Percentiles rank a stretch among this genome's conserved stretches.
These are phyloP conservation scores for Phytophthora pseudosyringae DNA, from an alignment of 352 stramenopile species.

Conservation along the genomic window DNA sequence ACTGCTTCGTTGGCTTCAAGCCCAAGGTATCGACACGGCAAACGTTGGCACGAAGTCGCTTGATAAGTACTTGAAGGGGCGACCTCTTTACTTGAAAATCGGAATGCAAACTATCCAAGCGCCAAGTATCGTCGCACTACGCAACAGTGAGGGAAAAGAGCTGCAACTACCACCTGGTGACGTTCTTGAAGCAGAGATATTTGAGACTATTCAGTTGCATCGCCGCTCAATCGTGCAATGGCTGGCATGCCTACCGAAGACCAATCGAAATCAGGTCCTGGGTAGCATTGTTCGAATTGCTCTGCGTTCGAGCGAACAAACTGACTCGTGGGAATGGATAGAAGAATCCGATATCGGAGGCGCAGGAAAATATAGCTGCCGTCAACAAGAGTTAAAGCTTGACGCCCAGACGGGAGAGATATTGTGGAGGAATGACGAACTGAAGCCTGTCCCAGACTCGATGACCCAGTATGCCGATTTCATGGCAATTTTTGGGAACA, in stretches of 20 bases:
- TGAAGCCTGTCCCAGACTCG: conserved; percentile 91
- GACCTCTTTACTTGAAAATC: conserved; percentile 88
- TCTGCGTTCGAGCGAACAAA: conserved; percentile 63
- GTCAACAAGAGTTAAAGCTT: conserved; percentile 83
- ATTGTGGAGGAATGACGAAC: conserved; percentile 90
- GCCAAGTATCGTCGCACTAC: conserved; percentile 79
- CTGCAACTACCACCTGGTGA: conserved; percentile 78
- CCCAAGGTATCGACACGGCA: conserved; percentile 89
- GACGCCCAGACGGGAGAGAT: conserved; percentile 90
- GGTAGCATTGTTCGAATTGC: conserved; percentile 79
- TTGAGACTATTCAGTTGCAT: conserved; percentile 85
- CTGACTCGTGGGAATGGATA: conserved; percentile 67
- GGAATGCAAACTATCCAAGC: conserved; percentile 90
- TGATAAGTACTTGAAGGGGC: conserved; percentile 87
- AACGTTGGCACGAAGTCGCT: conserved; percentile 83
- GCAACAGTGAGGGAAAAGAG: conserved; percentile 58
- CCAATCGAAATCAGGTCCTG: conserved; percentile 49
- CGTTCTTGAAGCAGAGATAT: conserved; percentile 88
- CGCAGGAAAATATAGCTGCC: conserved; percentile 72
- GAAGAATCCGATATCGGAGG: conserved; percentile 62
- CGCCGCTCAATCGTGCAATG: conserved; percentile 80
- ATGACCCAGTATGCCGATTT: conserved; percentile 92
- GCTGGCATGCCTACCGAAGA: conserved; percentile 43
- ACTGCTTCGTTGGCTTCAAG: conserved; percentile 88
- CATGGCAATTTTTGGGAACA: conserved; percentile 83